Evolutionary conservation across 305 asterid genomes (phyloP), one percentile per base, ranked within the genome.

Genomic region (Fraxinus latifolia): DNA sequence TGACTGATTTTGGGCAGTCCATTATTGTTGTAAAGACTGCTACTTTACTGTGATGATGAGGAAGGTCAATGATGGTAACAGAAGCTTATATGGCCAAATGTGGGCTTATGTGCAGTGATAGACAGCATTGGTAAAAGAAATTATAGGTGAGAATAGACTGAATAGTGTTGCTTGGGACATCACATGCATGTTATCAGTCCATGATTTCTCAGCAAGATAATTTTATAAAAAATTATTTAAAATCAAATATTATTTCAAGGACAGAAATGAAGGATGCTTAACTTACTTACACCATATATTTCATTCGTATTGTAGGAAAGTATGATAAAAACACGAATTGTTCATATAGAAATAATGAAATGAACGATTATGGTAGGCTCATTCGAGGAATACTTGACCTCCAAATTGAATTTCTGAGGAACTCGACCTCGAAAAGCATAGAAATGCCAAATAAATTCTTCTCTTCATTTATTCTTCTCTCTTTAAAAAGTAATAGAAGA

Each of bases 201-300:
- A n/a, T 55, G 67, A 1, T 55, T 17, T 55, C 9, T 2, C 67
- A 5, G 6, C 9, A 53, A 53, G 23, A 53, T n/a, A 53, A 53
- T 17, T 55, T 55, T 55, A 55, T n/a, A 55, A 47, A 47, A 3
- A 12, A 2, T 47, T 47, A 47, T 47, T 17, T 55, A 15, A n/a
- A n/a, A 55, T 55, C 67, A 55, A 55, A 55, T 55, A 1, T 15
- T 55, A 55, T 55, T n/a, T 15, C 2, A 55, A 17, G 67, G 25
- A 55, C 21, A 53, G 7, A 17, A 55, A 55, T 15, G 19, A 55
- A n/a, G 67, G 67, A 75, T 60, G 34, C 65, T 11, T 81, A 60
- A 50, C 76, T 62, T 23, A 50, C 76, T 62, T 23, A 39, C 71
- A 81, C n/a, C 62, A 42, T 62, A 53, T 53, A 77, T 62, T 39